Evolutionary conservation across 768 basidiomycete genomes (phyloP).

Genomic region (Pleurotus citrinopileatus): DNA sequence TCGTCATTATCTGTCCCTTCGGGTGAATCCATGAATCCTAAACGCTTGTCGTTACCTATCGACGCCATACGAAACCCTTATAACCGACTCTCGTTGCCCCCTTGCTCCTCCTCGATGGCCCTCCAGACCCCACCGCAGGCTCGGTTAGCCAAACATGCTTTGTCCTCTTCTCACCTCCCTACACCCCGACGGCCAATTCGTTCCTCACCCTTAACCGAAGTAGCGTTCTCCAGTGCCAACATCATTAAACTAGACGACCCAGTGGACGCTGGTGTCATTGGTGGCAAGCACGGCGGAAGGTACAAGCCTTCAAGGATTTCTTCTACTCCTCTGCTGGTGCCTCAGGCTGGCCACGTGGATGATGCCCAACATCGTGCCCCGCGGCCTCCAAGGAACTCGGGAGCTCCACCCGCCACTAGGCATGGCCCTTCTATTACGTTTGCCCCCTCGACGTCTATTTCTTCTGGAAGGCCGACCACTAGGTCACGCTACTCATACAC

Average conservation of each 20-base stretch:
- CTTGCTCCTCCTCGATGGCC: background rate
- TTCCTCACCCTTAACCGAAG: slow-evolving; percentile 42
- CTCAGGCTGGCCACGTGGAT: no score
- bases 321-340: background rate
- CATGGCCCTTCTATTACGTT: background rate
- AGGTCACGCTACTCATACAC: background rate
- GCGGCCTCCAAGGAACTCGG: background rate
- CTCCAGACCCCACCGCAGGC: slow-evolving; percentile 7
- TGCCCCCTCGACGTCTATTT: background rate
- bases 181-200: slow-evolving; percentile 29
- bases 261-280: no score
- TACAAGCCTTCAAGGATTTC: slow-evolving; percentile 19
- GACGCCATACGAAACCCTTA: background rate
- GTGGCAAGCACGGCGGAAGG: slow-evolving; percentile 5
- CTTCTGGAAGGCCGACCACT: background rate
- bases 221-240: slow-evolving; percentile 23
- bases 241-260: slow-evolving; percentile 12
- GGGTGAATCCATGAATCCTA: background rate
- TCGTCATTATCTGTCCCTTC: background rate
- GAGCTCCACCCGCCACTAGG: background rate
- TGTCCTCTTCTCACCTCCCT: slow-evolving; percentile 7
- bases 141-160: background rate
- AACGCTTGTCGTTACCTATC: background rate
- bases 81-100: background rate
- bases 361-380: slow-evolving; percentile 3